Evolutionary conservation across 2,329 filamentous ascomycete species (phyloP), one percentile per base, ranked within the genome.

Genomic region (Alternaria viburni): DNA sequence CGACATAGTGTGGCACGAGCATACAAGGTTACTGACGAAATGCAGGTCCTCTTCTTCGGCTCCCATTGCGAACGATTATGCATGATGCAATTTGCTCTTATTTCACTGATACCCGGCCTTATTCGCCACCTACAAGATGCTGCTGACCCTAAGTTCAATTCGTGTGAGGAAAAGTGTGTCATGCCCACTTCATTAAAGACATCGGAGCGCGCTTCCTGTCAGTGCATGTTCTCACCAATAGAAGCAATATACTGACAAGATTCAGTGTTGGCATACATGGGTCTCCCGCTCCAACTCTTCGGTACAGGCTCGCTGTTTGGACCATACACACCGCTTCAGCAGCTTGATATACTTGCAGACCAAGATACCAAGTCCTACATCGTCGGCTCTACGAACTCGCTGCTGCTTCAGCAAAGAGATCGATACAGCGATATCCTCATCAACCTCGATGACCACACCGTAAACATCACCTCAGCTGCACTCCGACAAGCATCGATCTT

Each of bases 61-160:
- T 93, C 95, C n/a, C 90, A 93, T 72, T 98, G 96, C 80, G 96
- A 99, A 81, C 88, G 92, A 68, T 84, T 99, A 70, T 99, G 96
- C 86, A 97, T 98, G 92, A 94, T 97, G 82, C 96, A 99, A 80
- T 99, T 98, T 83, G 96, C 95, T 46, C 87, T 99, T 49, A 91
- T 99, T 71, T 97, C 95, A 57, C 85, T 99, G 74, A 96, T 99
- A 83, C 96, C 96, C 50, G 93, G 94, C 63, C 88, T 99, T 61
- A 90, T 98, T 74, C 89, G 93, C 74, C 93, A 91, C 73, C 87
- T 99, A n/a, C 90, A 96, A 81, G 96, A 99, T 81, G 96, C 93
- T 74, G 95, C 96, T 54, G 93, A 97, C 76, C 96, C 96, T n/a
- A 91, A 94, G 47, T 87, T 98, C 78, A 91, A 97, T 80, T 90